Base-by-base conservation (phyloP, 2,329 filamentous ascomycete species). In the Colletotrichum destructivum region DNA sequence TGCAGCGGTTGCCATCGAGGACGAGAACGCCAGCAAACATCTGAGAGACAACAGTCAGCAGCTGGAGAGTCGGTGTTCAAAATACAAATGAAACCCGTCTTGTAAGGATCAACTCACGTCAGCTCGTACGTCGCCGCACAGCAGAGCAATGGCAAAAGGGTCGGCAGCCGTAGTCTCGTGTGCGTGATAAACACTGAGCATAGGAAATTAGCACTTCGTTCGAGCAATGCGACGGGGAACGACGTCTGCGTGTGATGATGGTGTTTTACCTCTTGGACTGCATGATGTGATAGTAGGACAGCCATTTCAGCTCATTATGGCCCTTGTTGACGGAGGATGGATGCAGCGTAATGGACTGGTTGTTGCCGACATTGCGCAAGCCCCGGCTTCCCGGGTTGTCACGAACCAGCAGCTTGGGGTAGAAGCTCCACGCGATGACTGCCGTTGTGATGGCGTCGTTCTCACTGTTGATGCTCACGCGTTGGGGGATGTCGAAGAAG, bases 271-370 rank as follows among this genome's bases (percentile, higher is more conserved):
- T 84, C 85, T 92, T 95, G 3, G 93, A 93, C 81, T 98, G 95
- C 94, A 98, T 97, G 74, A 98, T 98, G 80, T 97, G 93, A 83
- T 98, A 98, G 81, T 98, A 99, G 0, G 94, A 96, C 55, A 99
- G 84, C 91, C 94, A 98, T 78, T 91, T 92, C 49, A 95, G 84
- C 51, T 91, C 89, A 57, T 86, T 84, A 71, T 85, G 86, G 9
- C 87, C 88, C 78, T 95, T 95, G 81, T 98, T 98, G 75, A 99
- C 94, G 1, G 94, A 97, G 0, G 92, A 93, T 0, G 95, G 93
- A 75, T 97, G 94, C 23, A 99, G 85, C 69, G 91, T 94, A 76
- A 99, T 95, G 55, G 90, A 89, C 81, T 98, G 96, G 79, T 97
- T 98, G 83, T 98, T 98, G 63, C 93, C 91, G 71, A 98, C 91